Base-by-base conservation (phyloP, 495 filamentous ascomycete genomes). In the Cudoniella acicularis region DNA sequence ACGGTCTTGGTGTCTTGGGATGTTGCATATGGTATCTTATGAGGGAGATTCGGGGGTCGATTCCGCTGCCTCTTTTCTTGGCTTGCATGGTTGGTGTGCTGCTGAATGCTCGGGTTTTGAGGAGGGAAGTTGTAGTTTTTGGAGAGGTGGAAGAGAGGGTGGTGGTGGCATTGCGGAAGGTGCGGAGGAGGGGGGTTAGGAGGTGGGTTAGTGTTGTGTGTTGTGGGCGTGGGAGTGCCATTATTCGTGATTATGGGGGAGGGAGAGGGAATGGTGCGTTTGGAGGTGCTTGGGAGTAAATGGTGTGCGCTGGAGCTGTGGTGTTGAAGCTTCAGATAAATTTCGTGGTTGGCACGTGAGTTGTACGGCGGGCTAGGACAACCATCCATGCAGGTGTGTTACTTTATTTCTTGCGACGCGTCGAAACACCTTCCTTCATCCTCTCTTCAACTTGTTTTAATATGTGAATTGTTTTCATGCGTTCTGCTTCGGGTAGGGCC, bases 1-100 rank as follows among this genome's bases (percentile, higher is more conserved):
- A 82, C 1, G 92, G 91, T 1, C 67, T 24, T 26, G 65, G 64
- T 23, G 64, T 70, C 16, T 51, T 51, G 0, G 63, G 57, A 42
- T 67, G 67, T 30, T 66, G 56, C 36, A 67, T 42, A 42, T 67
- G 65, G 57, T 67, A 70, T 45, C 67, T n/a, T 21, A 67, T 65
- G 3, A 70, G 52, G 0, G 57, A 52, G 18, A 65, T 54, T 16
- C 62, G 56, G 2, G 49, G 58, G 18, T 70, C 65, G 49, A n/a
- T 42, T 48, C 23, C 25, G 48, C 56, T 60, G 42, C 18, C 30
- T 30, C 59, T 59, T 18, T 59, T 57, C 13, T 24, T 36, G 18
- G 10, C 21, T 26, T 54, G 57, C 57, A 51, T 52, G 26, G 56
- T 11, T n/a, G 57, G 40, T 0, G 60, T 42, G 23, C 16, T 57